phyloP scores from a whole-genome alignment of 306 rosid species.

The Castanea mollissima region DNA sequence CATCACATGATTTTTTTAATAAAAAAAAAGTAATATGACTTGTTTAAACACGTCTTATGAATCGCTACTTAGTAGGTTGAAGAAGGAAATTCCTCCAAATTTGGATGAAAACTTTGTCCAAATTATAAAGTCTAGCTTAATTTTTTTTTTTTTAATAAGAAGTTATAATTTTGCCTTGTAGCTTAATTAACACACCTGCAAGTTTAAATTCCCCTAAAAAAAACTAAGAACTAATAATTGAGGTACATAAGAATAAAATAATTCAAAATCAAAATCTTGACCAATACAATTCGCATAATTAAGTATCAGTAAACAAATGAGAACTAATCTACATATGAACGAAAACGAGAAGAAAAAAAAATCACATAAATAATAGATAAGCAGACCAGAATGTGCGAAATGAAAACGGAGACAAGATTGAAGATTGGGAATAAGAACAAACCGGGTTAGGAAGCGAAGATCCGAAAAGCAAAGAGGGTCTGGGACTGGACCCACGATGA shows the following conservation, averaged over 20 bases:
- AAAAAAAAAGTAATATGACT: too few relatives aligned
- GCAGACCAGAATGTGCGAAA: not conserved
- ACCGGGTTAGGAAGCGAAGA: slow-evolving; percentile 39
- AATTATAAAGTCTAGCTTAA: too few relatives aligned
- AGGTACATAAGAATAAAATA: not conserved
- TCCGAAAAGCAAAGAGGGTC: slow-evolving; percentile 36
- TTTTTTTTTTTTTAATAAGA: too few relatives aligned
- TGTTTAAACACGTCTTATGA: too few relatives aligned
- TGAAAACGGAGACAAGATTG: slow-evolving; percentile 24
- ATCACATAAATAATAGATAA: not conserved
- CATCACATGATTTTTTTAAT: too few relatives aligned
- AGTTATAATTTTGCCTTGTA: too few relatives aligned
- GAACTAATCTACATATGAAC: not conserved
- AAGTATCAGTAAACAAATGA: too few relatives aligned
- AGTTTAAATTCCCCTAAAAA: not conserved
- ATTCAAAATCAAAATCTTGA: not conserved
- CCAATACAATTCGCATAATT: too few relatives aligned
- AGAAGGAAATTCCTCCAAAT: too few relatives aligned
- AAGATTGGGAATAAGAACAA: slow-evolving; percentile 5
- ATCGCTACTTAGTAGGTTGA: too few relatives aligned
- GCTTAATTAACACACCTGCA: too few relatives aligned
- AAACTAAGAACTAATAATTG: not conserved
- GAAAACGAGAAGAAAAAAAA: not conserved
- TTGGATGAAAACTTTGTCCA: too few relatives aligned
- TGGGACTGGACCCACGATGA: slow-evolving; percentile 28